Percentiles rank a stretch among this genome's conserved stretches.
Evolutionary conservation across 2,329 filamentous ascomycete genomes (phyloP).

Genomic region (Botrytis hyacinthi): DNA sequence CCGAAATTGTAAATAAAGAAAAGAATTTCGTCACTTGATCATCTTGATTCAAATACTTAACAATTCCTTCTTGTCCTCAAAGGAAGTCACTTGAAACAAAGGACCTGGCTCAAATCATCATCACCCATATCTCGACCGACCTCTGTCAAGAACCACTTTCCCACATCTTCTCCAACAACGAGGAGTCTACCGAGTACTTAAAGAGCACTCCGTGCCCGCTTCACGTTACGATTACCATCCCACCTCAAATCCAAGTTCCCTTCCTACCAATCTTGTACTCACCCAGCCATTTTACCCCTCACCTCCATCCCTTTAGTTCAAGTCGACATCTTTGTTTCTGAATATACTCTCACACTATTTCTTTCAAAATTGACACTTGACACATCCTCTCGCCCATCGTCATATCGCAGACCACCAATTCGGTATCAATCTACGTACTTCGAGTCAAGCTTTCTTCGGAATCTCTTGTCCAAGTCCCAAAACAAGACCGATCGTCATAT

Average conservation of each 20-base stretch:
- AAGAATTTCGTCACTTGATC: background rate
- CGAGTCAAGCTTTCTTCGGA: background rate
- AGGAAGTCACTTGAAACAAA: slow-evolving; percentile 4
- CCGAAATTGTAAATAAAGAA: background rate
- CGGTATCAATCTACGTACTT: background rate
- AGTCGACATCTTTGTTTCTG: background rate
- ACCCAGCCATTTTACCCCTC: slow-evolving; percentile 3
- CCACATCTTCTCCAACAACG: background rate
- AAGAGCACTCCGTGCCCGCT: background rate
- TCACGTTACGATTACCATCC: background rate
- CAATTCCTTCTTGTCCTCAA: background rate
- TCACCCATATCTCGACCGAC: background rate
- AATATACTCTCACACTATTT: background rate
- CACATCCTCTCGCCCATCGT: background rate
- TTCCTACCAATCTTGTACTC: background rate
- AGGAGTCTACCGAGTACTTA: background rate
- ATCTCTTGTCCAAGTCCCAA: background rate
- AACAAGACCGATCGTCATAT: background rate
- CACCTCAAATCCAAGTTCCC: background rate
- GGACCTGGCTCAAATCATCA: background rate
- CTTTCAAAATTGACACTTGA: background rate
- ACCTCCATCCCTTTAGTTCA: background rate
- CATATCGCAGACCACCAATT: background rate
- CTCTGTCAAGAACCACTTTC: background rate
- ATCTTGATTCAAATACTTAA: background rate